phyloP scores from a whole-genome alignment of 352 stramenopile species.

The Pythium rishiriense region DNA sequence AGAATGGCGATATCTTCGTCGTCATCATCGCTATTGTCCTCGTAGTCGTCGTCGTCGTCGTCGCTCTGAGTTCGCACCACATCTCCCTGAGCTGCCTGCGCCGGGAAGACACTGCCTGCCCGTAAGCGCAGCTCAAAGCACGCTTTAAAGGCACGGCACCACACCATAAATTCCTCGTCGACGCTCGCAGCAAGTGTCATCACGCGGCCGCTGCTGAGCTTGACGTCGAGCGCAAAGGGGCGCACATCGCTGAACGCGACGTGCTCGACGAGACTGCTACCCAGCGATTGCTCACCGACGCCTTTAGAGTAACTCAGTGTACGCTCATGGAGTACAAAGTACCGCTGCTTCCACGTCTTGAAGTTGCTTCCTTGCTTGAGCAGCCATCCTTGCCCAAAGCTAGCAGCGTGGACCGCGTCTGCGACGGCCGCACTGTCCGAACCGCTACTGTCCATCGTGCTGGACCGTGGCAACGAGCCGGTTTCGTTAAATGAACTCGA shows the following conservation, averaged over 20 bases:
- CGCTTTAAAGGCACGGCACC: conserved; percentile 57
- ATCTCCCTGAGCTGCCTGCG: background rate
- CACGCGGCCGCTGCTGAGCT: conserved; percentile 63
- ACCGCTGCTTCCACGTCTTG: conserved; percentile 76
- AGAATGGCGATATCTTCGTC: conserved; percentile 21
- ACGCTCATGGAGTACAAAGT: conserved; percentile 56
- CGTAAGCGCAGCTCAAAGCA: conserved; percentile 35
- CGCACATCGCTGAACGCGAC: conserved; percentile 58
- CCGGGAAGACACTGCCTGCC: conserved; percentile 4
- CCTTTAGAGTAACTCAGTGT: conserved; percentile 59
- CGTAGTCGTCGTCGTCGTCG: conserved; percentile 21
- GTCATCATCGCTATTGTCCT: conserved; percentile 10
- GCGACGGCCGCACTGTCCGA: conserved; percentile 7
- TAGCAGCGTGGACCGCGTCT: background rate
- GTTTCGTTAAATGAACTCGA: background rate
- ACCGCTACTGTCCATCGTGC: conserved; percentile 14
- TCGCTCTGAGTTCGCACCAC: conserved; percentile 33
- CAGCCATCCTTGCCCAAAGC: conserved; percentile 47
- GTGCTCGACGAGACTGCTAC: conserved; percentile 49
- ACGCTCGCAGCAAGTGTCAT: conserved; percentile 53
- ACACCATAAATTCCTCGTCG: conserved; percentile 60
- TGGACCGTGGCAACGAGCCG: background rate
- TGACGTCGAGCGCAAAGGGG: conserved; percentile 70
- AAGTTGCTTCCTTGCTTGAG: conserved; percentile 79
- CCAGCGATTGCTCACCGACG: conserved; percentile 38